Percentiles rank a stretch among this genome's conserved stretches.
Conservation (phyloP, 2,329 filamentous ascomycete species). For the Fusarium proliferatum region DNA sequence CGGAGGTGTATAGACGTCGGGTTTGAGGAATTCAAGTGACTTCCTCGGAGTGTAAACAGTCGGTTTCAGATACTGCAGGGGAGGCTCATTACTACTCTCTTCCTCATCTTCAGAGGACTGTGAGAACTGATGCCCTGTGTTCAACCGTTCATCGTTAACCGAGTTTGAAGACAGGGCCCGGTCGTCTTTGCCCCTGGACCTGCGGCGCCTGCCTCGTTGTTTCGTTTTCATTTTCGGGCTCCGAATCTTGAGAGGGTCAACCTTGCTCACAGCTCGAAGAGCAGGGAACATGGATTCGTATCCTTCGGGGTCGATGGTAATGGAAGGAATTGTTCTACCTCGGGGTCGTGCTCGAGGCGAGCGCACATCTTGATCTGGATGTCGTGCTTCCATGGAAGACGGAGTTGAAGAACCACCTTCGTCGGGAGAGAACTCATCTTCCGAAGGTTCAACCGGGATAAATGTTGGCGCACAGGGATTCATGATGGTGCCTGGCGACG, state of each 20-base stretch:
- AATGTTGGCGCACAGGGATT: conserved; percentile 47
- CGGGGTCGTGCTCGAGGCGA: background rate
- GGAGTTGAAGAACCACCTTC: background rate
- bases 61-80: conserved; percentile 17
- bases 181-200: background rate
- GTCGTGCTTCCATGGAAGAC: conserved; percentile 2
- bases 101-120: background rate
- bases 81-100: background rate
- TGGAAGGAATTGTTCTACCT: background rate
- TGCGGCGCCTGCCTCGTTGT: background rate
- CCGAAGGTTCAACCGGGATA: conserved; percentile 29
- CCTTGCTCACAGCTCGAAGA: conserved; percentile 10
- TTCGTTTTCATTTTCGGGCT: background rate
- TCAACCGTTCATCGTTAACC: background rate
- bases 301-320: conserved; percentile 33
- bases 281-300: conserved; percentile 43
- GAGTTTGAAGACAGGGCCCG: background rate
- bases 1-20: conserved; percentile 28
- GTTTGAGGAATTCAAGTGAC: conserved; percentile 18
- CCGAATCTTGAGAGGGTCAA: background rate
- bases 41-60: conserved; percentile 27
- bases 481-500: conserved; percentile 29
- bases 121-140: background rate
- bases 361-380: background rate
- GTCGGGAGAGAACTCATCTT: conserved; percentile 1